phyloP scores from a whole-genome alignment of 257 asterid species.

The Solanum medicagineum region DNA sequence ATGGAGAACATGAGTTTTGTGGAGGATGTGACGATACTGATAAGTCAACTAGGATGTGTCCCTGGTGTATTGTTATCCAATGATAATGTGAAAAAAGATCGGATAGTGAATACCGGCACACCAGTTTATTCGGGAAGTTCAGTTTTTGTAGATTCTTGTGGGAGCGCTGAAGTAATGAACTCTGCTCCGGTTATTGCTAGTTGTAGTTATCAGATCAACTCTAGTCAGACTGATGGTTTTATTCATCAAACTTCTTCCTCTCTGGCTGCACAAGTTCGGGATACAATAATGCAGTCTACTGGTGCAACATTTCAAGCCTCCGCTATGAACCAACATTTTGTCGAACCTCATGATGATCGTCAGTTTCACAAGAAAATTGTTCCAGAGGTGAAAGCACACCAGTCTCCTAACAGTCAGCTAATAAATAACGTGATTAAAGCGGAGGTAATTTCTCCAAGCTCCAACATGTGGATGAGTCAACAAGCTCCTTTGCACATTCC shows the following conservation, averaged over 20 bases:
- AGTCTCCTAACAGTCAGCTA: constrained; percentile 12
- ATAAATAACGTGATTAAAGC: constrained; percentile 35
- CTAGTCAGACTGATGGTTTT: neutral
- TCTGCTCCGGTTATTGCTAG: neutral
- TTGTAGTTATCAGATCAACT: neutral
- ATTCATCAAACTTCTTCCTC: constrained; percentile 19
- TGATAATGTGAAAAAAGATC: constrained; percentile 24
- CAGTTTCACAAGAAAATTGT: constrained; percentile 6
- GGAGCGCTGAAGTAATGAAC: neutral
- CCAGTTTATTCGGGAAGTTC: constrained; percentile 22
- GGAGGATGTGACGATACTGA: constrained; percentile 42
- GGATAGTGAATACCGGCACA: constrained; percentile 19
- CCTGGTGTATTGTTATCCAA: constrained; percentile 45
- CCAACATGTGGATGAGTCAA: constrained; percentile 41
- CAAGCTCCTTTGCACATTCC: constrained; percentile 13
- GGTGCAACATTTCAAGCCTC: constrained; percentile 16
- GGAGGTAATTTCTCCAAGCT: constrained; percentile 48
- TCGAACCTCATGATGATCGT: neutral
- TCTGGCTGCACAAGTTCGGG: constrained; percentile 11
- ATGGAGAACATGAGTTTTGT: constrained; percentile 54
- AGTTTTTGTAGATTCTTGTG: constrained; percentile 7
- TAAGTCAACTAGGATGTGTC: constrained; percentile 57
- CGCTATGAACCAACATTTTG: neutral
- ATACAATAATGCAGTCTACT: constrained; percentile 5
- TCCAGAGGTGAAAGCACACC: constrained; percentile 7